Percentiles rank a stretch among this genome's conserved stretches.
Evolutionary conservation across 768 basidiomycete species (phyloP).

Genomic region (Pisolithus orientalis): DNA sequence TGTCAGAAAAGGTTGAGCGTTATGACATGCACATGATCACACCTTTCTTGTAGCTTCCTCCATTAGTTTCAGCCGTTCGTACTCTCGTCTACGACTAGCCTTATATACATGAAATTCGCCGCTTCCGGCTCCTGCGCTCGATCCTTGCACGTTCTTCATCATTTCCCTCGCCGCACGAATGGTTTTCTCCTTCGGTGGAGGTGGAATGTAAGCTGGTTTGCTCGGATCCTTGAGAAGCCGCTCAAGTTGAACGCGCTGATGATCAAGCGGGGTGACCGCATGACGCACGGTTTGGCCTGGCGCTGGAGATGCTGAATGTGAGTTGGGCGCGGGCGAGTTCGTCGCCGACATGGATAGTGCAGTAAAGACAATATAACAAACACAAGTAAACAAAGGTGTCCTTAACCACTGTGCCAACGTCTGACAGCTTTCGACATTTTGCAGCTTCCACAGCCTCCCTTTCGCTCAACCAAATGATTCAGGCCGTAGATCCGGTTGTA

Average conservation of each 20-base stretch:
- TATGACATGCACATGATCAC: constrained; percentile 13
- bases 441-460: too few species aligned
- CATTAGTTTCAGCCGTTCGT: constrained; percentile 87
- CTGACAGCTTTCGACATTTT: too few species aligned
- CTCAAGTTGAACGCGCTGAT: constrained; percentile 66
- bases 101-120: constrained; percentile 99
- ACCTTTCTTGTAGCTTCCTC: constrained; percentile 80
- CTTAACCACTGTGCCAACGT: too few species aligned
- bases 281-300: constrained; percentile 30
- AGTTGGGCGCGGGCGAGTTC: constrained; percentile 23
- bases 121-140: constrained; percentile 93
- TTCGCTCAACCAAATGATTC: too few species aligned
- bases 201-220: constrained; percentile 74
- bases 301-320: constrained; percentile 27
- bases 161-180: constrained; percentile 82
- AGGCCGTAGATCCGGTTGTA: too few species aligned
- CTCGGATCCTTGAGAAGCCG: constrained; percentile 85
- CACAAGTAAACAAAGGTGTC: constrained; percentile 10
- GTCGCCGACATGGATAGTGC: constrained; percentile 21
- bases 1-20: background rate
- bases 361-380: constrained; percentile 12
- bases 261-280: constrained; percentile 46
- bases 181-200: constrained; percentile 76
- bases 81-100: constrained; percentile 87
- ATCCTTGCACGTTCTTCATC: constrained; percentile 99